These are phyloP conservation scores for Rhizopogon roseolus DNA, from an alignment of 768 basidiomycete species.

Conservation along the genomic window DNA sequence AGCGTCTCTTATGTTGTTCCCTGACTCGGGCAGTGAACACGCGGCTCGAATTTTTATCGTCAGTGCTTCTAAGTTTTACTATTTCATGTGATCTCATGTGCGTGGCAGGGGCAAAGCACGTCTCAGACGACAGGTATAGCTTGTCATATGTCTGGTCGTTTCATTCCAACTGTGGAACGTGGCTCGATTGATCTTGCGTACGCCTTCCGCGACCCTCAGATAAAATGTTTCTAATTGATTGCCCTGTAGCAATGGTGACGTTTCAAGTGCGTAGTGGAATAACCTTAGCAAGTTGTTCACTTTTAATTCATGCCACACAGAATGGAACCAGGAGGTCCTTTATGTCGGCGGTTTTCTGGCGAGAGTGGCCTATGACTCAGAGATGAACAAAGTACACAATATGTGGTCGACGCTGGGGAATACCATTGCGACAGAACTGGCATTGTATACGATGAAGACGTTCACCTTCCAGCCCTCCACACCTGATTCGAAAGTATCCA, in stretches of 20 bases:
- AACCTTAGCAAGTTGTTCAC: not conserved
- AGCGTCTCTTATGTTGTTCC: not conserved
- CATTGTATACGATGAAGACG: conserved; percentile 74
- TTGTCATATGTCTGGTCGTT: conserved; percentile 63
- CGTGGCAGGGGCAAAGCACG: conserved; percentile 76
- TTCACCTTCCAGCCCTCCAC: conserved; percentile 86
- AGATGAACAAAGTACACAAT: conserved; percentile 51
- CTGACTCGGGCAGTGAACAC: conserved; percentile 38
- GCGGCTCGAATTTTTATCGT: conserved; percentile 78
- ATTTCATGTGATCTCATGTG: not conserved
- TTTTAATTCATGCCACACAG: conserved; percentile 27
- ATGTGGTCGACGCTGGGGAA: conserved; percentile 15
- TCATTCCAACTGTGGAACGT: conserved; percentile 91
- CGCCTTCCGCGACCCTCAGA: conserved; percentile 16
- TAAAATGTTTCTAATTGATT: not conserved
- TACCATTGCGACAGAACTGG: conserved; percentile 14
- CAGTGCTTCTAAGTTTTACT: not conserved
- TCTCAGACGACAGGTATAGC: conserved; percentile 82
- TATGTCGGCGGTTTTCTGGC: conserved; percentile 77
- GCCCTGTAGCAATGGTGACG: conserved; percentile 65
- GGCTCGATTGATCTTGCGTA: conserved; percentile 85
- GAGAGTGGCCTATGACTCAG: conserved; percentile 79
- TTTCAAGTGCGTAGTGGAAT: conserved; percentile 48
- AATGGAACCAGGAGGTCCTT: conserved; percentile 91
- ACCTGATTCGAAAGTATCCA: conserved; percentile 70